These are phyloP conservation scores for Spongispora temasekensis DNA, from an alignment of 1,284 basidiomycete species.

Conservation along the genomic window DNA sequence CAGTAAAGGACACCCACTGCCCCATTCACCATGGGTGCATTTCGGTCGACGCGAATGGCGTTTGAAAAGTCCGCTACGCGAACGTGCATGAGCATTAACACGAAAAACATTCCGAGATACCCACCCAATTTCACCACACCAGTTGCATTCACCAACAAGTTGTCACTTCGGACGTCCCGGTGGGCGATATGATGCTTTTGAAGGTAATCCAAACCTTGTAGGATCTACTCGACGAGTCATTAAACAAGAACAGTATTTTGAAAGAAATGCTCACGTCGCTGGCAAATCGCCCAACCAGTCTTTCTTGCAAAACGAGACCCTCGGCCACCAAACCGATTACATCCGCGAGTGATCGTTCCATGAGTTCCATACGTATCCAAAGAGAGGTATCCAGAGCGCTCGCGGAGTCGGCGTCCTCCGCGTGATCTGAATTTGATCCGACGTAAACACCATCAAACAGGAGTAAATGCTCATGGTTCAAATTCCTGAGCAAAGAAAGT, in stretches of 20 bases:
- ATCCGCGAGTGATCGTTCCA: slow-evolving; percentile 82
- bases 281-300: slow-evolving; percentile 67
- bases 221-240: slow-evolving; percentile 43
- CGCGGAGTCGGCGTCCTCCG: slow-evolving; percentile 38
- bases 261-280: slow-evolving; percentile 59
- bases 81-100: slow-evolving; percentile 10
- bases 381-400: slow-evolving; percentile 42
- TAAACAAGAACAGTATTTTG: slow-evolving; percentile 2
- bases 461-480: slow-evolving; percentile 62
- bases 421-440: slow-evolving; percentile 44
- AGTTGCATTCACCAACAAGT: slow-evolving; percentile 63
- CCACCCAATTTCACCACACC: slow-evolving; percentile 75
- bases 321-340: slow-evolving; percentile 61
- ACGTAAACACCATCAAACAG: slow-evolving; percentile 70
- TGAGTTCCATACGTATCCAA: slow-evolving; percentile 84
- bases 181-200: slow-evolving; percentile 68
- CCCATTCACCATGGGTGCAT: slow-evolving; percentile 53
- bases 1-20: slow-evolving; percentile 72
- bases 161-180: slow-evolving; percentile 79
- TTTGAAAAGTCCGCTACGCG: slow-evolving; percentile 72
- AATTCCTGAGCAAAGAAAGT: slow-evolving; percentile 53
- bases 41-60: slow-evolving; percentile 56
- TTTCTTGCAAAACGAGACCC: slow-evolving; percentile 63
- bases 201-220: slow-evolving; percentile 64
- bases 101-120: slow-evolving; percentile 26